These are phyloP conservation scores for Cubamyces sp. DNA, from an alignment of 768 basidiomycete species.

Conservation along the genomic window DNA sequence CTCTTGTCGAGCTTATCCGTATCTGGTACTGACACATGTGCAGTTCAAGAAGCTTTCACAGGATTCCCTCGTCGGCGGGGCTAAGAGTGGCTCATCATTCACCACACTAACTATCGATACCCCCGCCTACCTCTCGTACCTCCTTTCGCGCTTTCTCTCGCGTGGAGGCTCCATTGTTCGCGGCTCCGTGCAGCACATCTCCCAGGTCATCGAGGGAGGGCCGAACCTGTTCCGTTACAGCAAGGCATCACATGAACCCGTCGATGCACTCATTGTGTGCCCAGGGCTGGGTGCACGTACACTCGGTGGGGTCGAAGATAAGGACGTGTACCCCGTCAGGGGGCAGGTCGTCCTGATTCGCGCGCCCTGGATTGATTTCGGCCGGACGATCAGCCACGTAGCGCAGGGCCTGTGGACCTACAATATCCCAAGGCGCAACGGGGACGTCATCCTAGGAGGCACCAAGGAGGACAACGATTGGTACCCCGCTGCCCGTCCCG, in stretches of 20 bases:
- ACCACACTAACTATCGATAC: conserved; percentile 72
- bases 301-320: conserved; percentile 56
- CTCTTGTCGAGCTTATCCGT: background rate
- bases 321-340: conserved; percentile 49
- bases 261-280: conserved; percentile 69
- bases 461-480: conserved; percentile 64
- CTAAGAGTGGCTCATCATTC: conserved; percentile 59
- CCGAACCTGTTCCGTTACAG: conserved; percentile 28
- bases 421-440: conserved; percentile 64
- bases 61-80: conserved; percentile 45
- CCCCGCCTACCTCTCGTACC: conserved; percentile 63
- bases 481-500: conserved; percentile 67
- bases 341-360: conserved; percentile 49
- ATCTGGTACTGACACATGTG: background rate
- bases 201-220: conserved; percentile 70
- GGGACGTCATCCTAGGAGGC: conserved; percentile 64
- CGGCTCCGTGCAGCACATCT: conserved; percentile 66
- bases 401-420: conserved; percentile 56
- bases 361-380: conserved; percentile 58
- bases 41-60: conserved; percentile 47
- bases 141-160: conserved; percentile 59
- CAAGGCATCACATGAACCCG: conserved; percentile 13
- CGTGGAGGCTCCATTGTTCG: conserved; percentile 66
- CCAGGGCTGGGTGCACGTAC: conserved; percentile 63
- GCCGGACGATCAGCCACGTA: conserved; percentile 47